These are phyloP conservation scores for Saururus chinensis DNA, from an alignment of 164 flowering plant genomes.

Conservation along the genomic window DNA sequence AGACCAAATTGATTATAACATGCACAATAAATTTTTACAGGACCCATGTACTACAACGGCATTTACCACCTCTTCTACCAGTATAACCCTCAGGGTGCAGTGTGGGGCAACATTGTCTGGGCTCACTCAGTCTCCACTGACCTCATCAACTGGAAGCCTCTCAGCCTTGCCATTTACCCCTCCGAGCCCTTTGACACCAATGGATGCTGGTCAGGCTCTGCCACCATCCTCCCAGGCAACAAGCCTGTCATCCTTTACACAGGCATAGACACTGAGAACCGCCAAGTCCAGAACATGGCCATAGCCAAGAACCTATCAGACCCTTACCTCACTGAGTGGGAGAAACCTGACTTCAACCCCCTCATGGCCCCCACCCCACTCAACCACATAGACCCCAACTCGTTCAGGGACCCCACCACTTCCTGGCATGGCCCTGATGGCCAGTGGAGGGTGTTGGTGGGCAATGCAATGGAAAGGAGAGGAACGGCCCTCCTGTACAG, in stretches of 20 bases:
- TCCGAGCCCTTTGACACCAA: constrained; percentile 27
- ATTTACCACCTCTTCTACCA: constrained; percentile 34
- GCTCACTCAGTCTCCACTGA: constrained; percentile 42
- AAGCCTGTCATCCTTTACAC: constrained; percentile 41
- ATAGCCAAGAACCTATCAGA: constrained; percentile 34
- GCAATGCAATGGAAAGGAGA: constrained; percentile 24
- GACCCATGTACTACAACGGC: constrained; percentile 28
- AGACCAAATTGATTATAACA: too few relatives aligned
- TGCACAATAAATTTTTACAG: constrained; percentile 12
- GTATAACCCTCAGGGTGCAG: constrained; percentile 31
- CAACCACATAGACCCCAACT: constrained; percentile 11
- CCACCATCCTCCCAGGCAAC: constrained; percentile 37
- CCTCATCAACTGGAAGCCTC: constrained; percentile 38
- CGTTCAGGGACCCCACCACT: constrained; percentile 39
- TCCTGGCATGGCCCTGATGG: constrained; percentile 35
- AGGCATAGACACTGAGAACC: constrained; percentile 17
- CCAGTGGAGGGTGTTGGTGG: constrained; percentile 51
- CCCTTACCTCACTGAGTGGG: constrained; percentile 38
- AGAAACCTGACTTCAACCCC: constrained; percentile 28
- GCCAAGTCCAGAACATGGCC: constrained; percentile 38
- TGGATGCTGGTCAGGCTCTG: constrained; percentile 44
- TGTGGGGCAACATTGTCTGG: constrained; percentile 45
- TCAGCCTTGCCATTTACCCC: constrained; percentile 26
- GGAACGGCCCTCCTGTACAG: constrained; percentile 54
- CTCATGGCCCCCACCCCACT: constrained; percentile 17